Evolutionary conservation across 2,329 filamentous ascomycete genomes (phyloP).

Genomic region (Fusarium guadeloupense): DNA sequence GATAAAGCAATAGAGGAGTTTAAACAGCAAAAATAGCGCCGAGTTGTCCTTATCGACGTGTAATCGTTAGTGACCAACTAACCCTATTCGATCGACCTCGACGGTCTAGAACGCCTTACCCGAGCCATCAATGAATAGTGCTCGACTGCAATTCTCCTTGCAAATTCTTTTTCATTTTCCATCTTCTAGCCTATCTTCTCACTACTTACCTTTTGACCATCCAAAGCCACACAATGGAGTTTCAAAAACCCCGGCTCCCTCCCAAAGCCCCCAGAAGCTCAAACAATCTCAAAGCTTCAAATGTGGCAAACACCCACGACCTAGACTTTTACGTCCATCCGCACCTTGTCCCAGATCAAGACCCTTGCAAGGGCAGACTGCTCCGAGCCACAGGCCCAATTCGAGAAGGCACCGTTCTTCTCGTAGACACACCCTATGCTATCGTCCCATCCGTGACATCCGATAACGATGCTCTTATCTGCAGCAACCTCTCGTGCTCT

Average conservation of each 20-base stretch:
- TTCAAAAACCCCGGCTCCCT: conserved; percentile 21
- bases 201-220: neutral
- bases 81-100: conserved; percentile 28
- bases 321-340: conserved; percentile 38
- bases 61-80: conserved; percentile 36
- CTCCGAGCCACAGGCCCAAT: conserved; percentile 38
- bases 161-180: conserved; percentile 15
- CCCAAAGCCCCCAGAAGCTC: conserved; percentile 21
- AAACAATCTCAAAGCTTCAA: conserved; percentile 11
- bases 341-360: conserved; percentile 35
- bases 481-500: conserved; percentile 43
- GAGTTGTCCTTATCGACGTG: conserved; percentile 22
- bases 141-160: conserved; percentile 4
- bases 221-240: conserved; percentile 23
- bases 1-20: conserved; percentile 18
- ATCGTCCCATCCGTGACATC: conserved; percentile 40
- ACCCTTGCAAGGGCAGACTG: conserved; percentile 41
- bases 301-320: conserved; percentile 25
- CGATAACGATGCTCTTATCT: conserved; percentile 32
- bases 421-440: conserved; percentile 43
- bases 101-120: conserved; percentile 23
- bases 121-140: neutral
- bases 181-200: neutral
- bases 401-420: conserved; percentile 40
- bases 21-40: conserved; percentile 38